Percentiles rank a stretch among this genome's conserved stretches.
phyloP scores from a whole-genome alignment of 305 asterid genomes.

The Rubia tinctorum region DNA sequence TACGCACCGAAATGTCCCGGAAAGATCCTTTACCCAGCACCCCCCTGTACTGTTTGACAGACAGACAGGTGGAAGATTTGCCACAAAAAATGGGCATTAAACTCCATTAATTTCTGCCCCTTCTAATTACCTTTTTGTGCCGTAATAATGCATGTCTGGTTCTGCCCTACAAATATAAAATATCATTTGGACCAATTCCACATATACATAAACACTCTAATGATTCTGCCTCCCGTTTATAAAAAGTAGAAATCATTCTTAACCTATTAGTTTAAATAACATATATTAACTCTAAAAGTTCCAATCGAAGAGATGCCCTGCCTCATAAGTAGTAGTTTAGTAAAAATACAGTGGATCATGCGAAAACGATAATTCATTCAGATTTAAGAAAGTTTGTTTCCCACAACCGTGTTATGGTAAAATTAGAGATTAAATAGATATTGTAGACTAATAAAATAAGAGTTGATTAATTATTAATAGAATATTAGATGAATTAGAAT shows the following conservation, averaged over 20 bases:
- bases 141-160: conserved; percentile 2
- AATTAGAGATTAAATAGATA: no score
- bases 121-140: neutral
- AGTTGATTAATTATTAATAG: no score
- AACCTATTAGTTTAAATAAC: neutral
- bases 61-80: neutral
- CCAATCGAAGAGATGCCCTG: no score
- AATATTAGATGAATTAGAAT: no score
- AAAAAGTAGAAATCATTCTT: neutral
- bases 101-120: neutral
- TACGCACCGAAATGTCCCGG: neutral
- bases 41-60: neutral
- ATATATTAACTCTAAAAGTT: no score
- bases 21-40: neutral
- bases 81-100: neutral
- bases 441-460: no score
- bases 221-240: neutral
- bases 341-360: no score
- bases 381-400: no score
- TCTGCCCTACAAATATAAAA: neutral
- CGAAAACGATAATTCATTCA: no score
- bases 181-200: neutral
- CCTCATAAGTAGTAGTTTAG: no score
- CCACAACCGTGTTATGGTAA: no score
- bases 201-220: neutral